These are phyloP conservation scores for Mycena venus DNA, from an alignment of 768 basidiomycete species.

Conservation along the genomic window DNA sequence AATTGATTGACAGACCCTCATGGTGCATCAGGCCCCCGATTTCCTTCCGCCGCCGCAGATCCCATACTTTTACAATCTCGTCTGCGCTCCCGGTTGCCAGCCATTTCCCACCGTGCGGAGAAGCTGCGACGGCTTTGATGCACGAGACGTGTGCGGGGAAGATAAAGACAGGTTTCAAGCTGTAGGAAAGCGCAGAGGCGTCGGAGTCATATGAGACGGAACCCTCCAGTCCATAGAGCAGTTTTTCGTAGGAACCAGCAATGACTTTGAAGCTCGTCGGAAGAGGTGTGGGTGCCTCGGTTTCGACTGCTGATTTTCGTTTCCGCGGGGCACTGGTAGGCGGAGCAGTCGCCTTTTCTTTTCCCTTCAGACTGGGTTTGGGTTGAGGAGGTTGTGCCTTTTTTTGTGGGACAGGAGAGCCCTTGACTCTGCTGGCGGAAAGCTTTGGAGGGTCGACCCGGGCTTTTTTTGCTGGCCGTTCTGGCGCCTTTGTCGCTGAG, in stretches of 20 bases:
- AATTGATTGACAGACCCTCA: slow-evolving; percentile 70
- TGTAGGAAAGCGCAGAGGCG: slow-evolving; percentile 43
- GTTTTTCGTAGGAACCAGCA: slow-evolving; percentile 96
- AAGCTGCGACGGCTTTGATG: slow-evolving; percentile 91
- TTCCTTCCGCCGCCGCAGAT: slow-evolving; percentile 91
- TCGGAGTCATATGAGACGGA: slow-evolving; percentile 55
- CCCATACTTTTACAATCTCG: slow-evolving; percentile 98
- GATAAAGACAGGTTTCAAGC: slow-evolving; percentile 88
- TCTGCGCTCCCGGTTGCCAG: slow-evolving; percentile 96
- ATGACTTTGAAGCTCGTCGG: slow-evolving; percentile 86
- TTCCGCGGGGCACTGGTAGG: slow-evolving; percentile 16
- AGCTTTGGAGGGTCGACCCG: slow-evolving; percentile 29
- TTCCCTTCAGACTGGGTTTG: slow-evolving; percentile 39
- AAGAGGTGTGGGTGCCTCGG: slow-evolving; percentile 36
- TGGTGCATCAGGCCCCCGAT: slow-evolving; percentile 96
- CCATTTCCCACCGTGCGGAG: slow-evolving; percentile 94
- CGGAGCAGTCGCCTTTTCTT: slow-evolving; percentile 38
- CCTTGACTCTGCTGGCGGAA: slow-evolving; percentile 33
- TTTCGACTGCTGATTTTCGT: slow-evolving; percentile 24
- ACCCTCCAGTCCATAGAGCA: slow-evolving; percentile 91
- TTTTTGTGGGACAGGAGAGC: slow-evolving; percentile 39
- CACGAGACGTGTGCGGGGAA: slow-evolving; percentile 97
- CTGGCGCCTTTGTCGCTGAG: slow-evolving; percentile 32
- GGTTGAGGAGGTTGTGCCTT: slow-evolving; percentile 36
- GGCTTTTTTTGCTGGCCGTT: slow-evolving; percentile 45